Evolutionary conservation across 805 yeast genomes (phyloP).

Genomic region (Cyberlindnera americana): DNA sequence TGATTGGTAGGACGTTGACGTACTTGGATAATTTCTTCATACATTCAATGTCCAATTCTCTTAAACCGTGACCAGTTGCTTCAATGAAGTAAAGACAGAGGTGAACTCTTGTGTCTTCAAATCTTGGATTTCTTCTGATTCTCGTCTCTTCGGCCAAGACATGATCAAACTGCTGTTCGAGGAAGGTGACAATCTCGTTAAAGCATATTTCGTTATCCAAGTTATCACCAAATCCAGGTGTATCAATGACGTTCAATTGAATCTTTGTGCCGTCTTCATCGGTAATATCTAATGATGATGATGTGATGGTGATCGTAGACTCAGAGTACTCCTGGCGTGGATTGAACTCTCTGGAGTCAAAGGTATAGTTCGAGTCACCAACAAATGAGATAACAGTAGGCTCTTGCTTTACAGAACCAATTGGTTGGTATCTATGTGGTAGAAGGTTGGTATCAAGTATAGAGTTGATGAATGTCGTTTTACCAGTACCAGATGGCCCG

Average conservation of each 20-base stretch:
- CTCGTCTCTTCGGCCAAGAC: slow-evolving; percentile 85
- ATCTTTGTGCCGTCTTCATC: slow-evolving; percentile 60
- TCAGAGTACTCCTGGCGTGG: slow-evolving; percentile 56
- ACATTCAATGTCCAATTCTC: slow-evolving; percentile 67
- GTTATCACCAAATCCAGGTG: slow-evolving; percentile 75
- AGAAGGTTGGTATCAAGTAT: slow-evolving; percentile 59
- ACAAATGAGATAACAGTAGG: slow-evolving; percentile 23
- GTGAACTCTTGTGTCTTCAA: slow-evolving; percentile 75
- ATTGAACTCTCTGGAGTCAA: slow-evolving; percentile 58
- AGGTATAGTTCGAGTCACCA: slow-evolving; percentile 38
- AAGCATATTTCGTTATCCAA: slow-evolving; percentile 66
- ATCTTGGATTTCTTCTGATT: slow-evolving; percentile 80
- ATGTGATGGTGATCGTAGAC: slow-evolving; percentile 75
- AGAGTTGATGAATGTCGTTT: slow-evolving; percentile 70
- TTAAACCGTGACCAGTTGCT: slow-evolving; percentile 74
- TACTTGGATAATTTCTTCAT: slow-evolving; percentile 70
- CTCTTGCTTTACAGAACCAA: slow-evolving; percentile 28
- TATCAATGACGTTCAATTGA: slow-evolving; percentile 60
- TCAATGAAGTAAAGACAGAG: slow-evolving; percentile 68
- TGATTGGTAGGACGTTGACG: slow-evolving; percentile 70
- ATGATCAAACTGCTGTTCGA: slow-evolving; percentile 74
- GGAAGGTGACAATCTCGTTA: slow-evolving; percentile 58
- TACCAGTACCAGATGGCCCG: slow-evolving; percentile 76
- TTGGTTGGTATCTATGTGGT: slow-evolving; percentile 52
- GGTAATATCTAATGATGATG: slow-evolving; percentile 54